These are phyloP conservation scores for Phytophthora pseudosyringae DNA, from an alignment of 352 stramenopile genomes.

Conservation along the genomic window DNA sequence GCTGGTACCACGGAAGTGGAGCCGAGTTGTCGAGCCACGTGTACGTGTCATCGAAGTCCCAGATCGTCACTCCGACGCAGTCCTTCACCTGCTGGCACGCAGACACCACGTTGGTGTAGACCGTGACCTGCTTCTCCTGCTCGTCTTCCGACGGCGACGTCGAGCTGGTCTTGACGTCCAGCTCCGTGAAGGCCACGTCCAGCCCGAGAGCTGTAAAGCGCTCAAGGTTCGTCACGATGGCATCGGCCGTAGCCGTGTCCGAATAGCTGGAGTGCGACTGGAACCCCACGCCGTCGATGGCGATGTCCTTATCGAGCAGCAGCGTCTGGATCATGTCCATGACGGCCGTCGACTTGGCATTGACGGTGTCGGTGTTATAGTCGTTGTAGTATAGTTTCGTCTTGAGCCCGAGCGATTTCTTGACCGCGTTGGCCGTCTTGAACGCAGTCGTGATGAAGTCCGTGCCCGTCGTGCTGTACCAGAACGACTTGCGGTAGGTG, in stretches of 20 bases:
- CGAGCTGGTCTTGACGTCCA: constrained; percentile 30
- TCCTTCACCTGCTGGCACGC: constrained; percentile 30
- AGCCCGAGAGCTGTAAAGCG: constrained; percentile 37
- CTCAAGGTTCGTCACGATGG: constrained; percentile 29
- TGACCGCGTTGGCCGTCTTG: constrained; percentile 38
- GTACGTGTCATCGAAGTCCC: constrained; percentile 33
- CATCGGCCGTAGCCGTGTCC: constrained; percentile 15
- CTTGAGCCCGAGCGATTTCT: constrained; percentile 34
- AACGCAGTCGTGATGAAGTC: constrained; percentile 42
- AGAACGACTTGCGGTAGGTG: constrained; percentile 35
- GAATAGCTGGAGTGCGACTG: constrained; percentile 36
- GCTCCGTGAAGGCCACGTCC: constrained; percentile 34
- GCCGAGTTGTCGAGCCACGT: constrained; percentile 25
- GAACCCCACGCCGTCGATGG: constrained; percentile 36
- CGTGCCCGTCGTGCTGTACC: constrained; percentile 40
- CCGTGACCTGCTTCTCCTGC: constrained; percentile 19
- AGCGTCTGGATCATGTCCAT: constrained; percentile 33
- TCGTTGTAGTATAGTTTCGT: constrained; percentile 39
- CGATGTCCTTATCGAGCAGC: constrained; percentile 27
- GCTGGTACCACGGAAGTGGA: constrained; percentile 33
- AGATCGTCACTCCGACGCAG: constrained; percentile 37
- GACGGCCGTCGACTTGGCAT: constrained; percentile 40
- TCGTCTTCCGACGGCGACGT: constrained; percentile 16
- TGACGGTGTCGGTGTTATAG: constrained; percentile 38
- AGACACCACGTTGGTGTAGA: constrained; percentile 29